Evolutionary conservation across 2,329 filamentous ascomycete genomes (phyloP).

Genomic region (Diplodia seriata): DNA sequence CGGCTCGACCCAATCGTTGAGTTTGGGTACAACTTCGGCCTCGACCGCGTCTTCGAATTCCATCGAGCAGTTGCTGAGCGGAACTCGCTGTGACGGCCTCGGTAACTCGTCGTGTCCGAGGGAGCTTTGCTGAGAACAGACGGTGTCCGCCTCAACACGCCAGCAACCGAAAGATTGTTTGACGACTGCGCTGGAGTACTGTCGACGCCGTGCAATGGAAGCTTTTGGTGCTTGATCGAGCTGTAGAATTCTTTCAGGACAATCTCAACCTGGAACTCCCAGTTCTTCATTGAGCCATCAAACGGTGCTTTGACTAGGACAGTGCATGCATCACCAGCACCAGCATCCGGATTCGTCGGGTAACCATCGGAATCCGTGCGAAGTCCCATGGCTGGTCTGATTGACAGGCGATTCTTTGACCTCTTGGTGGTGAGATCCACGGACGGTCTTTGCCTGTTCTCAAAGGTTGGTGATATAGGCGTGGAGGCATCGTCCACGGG

Average conservation of each 20-base stretch:
- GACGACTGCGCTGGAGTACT: slow-evolving; percentile 53
- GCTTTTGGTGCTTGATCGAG: slow-evolving; percentile 84
- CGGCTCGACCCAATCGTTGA: slow-evolving; percentile 88
- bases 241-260: slow-evolving; percentile 90
- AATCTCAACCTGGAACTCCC: slow-evolving; percentile 89
- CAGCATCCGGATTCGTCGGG: slow-evolving; percentile 45
- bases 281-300: slow-evolving; percentile 75
- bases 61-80: slow-evolving; percentile 72
- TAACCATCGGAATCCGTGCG: slow-evolving; percentile 47
- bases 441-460: slow-evolving; percentile 9
- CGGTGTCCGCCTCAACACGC: slow-evolving; percentile 81
- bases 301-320: slow-evolving; percentile 80
- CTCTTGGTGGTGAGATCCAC: slow-evolving; percentile 35
- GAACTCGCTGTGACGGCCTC: slow-evolving; percentile 74
- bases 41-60: slow-evolving; percentile 84
- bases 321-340: slow-evolving; percentile 65
- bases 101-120: slow-evolving; percentile 77
- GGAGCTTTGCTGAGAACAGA: slow-evolving; percentile 93
- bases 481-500: slow-evolving; percentile 14
- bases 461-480: slow-evolving; percentile 28
- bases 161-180: slow-evolving; percentile 70
- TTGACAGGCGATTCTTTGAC: slow-evolving; percentile 40
- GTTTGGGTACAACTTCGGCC: slow-evolving; percentile 75
- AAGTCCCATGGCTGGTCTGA: slow-evolving; percentile 24
- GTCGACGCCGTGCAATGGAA: slow-evolving; percentile 80